Evolutionary conservation across 2,329 filamentous ascomycete species (phyloP), one percentile per base, ranked within the genome.

Genomic region (Gnomoniopsis smithogilvyi): DNA sequence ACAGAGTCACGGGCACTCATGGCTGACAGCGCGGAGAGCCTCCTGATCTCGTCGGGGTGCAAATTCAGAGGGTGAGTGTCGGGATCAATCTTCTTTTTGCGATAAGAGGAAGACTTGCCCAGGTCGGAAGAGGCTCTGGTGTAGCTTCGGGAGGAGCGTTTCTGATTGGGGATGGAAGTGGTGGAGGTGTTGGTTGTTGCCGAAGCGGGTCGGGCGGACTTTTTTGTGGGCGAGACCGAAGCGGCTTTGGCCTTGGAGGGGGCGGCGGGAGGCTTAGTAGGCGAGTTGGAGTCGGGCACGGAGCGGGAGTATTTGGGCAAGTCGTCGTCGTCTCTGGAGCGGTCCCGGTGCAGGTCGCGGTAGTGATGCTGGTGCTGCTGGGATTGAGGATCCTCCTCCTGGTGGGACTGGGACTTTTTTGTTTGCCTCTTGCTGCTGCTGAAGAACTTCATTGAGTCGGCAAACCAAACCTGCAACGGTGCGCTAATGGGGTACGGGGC

Each of bases 51-150:
- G 78, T 96, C 92, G 50, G 92, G 92, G 2, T 89, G 92, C 22
- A 96, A 85, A 70, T 97, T 97, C 54, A 97, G 83, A 43, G 94
- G 94, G 73, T 97, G 93, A 2, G 86, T 89, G 71, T 94, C 84
- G 64, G 80, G 80, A 70, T 91, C 87, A 69, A 79, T 74, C 71
- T 84, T 85, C 67, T 75, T 76, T 64, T 81, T 78, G 58, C 81
- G 78, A 36, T 72, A 75, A 50, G 75, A 78, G 17, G 70, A 71
- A 33, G 75, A 77, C 21, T 72, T 73, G 54, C 73, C 73, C 24
- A 78, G 73, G 60, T 83, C 80, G 60, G 78, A 79, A 41, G 80
- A 73, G 62, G 81, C 76, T 62, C 80, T 77, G 58, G 70, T 70
- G 63, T 76, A 83, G 55, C 78, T 70, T 60, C 79, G 74, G 59